Percentiles rank a stretch among this genome's conserved stretches.
These are phyloP conservation scores for Persicaria tinctoria DNA, from an alignment of 148 eudicot genomes.

Conservation along the genomic window DNA sequence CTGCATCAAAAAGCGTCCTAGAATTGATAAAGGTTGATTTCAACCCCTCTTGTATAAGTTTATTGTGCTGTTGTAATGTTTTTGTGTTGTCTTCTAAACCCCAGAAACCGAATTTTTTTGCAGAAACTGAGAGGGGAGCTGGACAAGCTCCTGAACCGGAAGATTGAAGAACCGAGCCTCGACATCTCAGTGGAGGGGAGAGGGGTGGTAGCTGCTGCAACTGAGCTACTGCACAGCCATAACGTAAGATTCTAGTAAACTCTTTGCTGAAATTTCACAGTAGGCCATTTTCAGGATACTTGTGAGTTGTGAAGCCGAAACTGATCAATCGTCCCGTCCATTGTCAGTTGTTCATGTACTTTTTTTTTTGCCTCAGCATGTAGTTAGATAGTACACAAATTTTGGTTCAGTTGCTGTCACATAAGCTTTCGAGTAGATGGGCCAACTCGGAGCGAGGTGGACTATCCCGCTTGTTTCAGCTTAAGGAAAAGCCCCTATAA, in stretches of 20 bases:
- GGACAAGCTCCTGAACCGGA: constrained; percentile 73
- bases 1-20: constrained; percentile 80
- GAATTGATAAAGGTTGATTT: constrained; percentile 67
- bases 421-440: too few relatives aligned
- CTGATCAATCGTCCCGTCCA: not conserved
- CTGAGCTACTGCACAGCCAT: constrained; percentile 72
- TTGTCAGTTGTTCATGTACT: not conserved
- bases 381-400: not conserved
- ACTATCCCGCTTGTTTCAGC: too few relatives aligned
- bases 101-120: not conserved
- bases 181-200: constrained; percentile 66
- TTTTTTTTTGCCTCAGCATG: not conserved
- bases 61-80: not conserved
- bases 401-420: not conserved
- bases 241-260: constrained; percentile 25
- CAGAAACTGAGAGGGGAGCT: constrained; percentile 92
- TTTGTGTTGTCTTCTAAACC: not conserved
- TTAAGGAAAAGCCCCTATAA: too few relatives aligned
- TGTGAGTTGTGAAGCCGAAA: not conserved
- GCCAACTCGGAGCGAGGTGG: too few relatives aligned
- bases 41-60: not conserved
- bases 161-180: constrained; percentile 85
- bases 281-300: not conserved
- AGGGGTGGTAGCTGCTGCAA: constrained; percentile 87
- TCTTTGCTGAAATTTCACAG: not conserved